These are phyloP conservation scores for Chenopodium suecicum DNA, from an alignment of 148 eudicot genomes.

Conservation along the genomic window DNA sequence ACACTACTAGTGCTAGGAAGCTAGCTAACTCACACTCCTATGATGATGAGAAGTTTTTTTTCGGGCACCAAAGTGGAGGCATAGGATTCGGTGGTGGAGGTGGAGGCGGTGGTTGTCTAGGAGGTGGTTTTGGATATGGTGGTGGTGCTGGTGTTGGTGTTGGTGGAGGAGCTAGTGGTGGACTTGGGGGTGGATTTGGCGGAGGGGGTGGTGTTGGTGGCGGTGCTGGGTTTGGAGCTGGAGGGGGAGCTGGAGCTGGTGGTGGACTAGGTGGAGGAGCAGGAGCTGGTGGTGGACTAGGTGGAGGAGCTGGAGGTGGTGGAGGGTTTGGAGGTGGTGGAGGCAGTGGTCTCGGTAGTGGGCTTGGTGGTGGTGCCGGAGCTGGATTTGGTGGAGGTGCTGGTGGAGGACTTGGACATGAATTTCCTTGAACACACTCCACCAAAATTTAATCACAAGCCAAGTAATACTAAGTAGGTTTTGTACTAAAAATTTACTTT, in stretches of 20 bases:
- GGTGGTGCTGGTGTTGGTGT: conserved; percentile 13
- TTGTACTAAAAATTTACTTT: neutral
- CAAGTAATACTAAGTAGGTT: neutral
- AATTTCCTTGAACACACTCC: neutral
- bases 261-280: conserved; percentile 21
- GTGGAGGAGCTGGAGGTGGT: conserved; percentile 15
- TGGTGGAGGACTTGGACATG: conserved; percentile 10
- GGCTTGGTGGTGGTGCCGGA: conserved; percentile 4
- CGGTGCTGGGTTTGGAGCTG: conserved; percentile 17
- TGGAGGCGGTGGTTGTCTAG: conserved; percentile 15
- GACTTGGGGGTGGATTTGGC: conserved; percentile 2
- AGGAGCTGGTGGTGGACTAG: conserved; percentile 3
- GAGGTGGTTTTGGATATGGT: conserved; percentile 15
- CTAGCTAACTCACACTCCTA: neutral
- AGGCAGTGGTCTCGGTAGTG: conserved; percentile 12
- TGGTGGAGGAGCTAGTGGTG: conserved; percentile 10
- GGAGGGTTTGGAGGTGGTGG: neutral
- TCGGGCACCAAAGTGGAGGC: conserved; percentile 16
- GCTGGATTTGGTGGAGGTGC: conserved; percentile 1
- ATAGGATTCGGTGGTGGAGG: conserved; percentile 21
- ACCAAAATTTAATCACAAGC: neutral
- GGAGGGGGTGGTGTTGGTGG: conserved; percentile 14
- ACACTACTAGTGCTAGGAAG: conserved; percentile 28
- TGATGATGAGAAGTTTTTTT: conserved; percentile 23
- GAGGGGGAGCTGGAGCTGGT: conserved; percentile 13